These are phyloP conservation scores for Passiflora organensis DNA, from an alignment of 345 rosid genomes.

Conservation along the genomic window DNA sequence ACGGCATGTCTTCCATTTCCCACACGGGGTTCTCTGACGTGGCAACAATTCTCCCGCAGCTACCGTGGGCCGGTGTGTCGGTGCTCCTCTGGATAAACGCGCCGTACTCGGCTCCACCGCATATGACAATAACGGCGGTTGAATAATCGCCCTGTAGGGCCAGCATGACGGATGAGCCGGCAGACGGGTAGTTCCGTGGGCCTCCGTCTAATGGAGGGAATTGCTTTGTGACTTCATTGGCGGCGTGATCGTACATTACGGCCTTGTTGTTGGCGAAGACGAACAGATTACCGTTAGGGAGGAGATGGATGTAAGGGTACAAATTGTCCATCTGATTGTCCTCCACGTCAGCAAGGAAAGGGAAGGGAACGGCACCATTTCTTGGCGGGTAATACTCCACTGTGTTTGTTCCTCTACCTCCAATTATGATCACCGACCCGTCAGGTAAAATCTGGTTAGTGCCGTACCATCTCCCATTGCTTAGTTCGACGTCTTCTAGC, in stretches of 20 bases:
- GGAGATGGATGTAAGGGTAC: slow-evolving; percentile 85
- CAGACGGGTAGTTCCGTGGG: slow-evolving; percentile 79
- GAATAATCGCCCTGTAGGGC: slow-evolving; percentile 33
- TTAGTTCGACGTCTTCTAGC: slow-evolving; percentile 18
- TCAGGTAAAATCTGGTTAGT: slow-evolving; percentile 75
- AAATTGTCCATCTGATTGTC: slow-evolving; percentile 86
- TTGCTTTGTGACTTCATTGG: slow-evolving; percentile 33
- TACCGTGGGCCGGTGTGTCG: slow-evolving; percentile 23
- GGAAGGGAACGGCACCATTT: slow-evolving; percentile 57
- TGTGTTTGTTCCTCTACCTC: slow-evolving; percentile 60
- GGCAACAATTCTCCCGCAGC: slow-evolving; percentile 25
- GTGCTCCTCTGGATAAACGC: slow-evolving; percentile 47
- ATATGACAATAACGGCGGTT: slow-evolving; percentile 58
- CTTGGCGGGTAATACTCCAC: slow-evolving; percentile 27
- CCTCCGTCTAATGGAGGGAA: slow-evolving; percentile 78
- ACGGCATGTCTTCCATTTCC: slow-evolving; percentile 76
- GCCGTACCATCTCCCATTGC: slow-evolving; percentile 66
- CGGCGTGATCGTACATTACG: slow-evolving; percentile 52
- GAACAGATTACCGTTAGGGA: slow-evolving; percentile 76
- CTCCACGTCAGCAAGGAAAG: slow-evolving; percentile 57
- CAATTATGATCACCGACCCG: slow-evolving; percentile 61
- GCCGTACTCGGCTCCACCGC: slow-evolving; percentile 81
- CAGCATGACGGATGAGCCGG: slow-evolving; percentile 78
- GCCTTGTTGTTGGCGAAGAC: slow-evolving; percentile 78
- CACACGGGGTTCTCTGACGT: slow-evolving; percentile 17